Percentiles rank a stretch among this genome's conserved stretches.
These are phyloP conservation scores for Cyberlindnera mississippiensis DNA, from an alignment of 805 yeast species.

Conservation along the genomic window DNA sequence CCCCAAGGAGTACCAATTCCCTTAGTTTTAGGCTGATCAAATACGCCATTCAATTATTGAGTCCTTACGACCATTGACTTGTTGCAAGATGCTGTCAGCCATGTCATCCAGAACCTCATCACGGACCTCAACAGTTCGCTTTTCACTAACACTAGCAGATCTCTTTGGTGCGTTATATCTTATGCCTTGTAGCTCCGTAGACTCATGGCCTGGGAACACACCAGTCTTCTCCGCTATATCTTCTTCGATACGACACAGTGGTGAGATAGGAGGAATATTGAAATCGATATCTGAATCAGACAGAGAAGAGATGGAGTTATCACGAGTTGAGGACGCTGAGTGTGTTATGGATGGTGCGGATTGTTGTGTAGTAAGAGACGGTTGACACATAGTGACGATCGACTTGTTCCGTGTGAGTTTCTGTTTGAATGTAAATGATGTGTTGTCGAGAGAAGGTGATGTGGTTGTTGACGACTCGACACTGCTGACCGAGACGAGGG, in stretches of 20 bases:
- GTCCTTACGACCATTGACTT: constrained; percentile 13
- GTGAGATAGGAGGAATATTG: constrained; percentile 11
- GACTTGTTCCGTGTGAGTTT: constrained; percentile 10
- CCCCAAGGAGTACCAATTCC: neutral
- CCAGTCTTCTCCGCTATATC: constrained; percentile 14
- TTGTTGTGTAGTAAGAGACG: constrained; percentile 3
- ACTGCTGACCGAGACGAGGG: constrained; percentile 9
- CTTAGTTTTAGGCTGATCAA: constrained; percentile 2
- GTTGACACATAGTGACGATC: constrained; percentile 1
- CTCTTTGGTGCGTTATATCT: constrained; percentile 8
- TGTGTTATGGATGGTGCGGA: neutral
- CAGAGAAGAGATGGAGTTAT: constrained; percentile 24
- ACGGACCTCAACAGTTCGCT: constrained; percentile 8
- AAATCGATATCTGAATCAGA: constrained; percentile 21
- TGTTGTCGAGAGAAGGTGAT: neutral
- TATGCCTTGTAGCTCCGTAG: constrained; percentile 6
- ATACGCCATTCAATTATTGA: constrained; percentile 23
- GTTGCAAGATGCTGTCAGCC: constrained; percentile 23
- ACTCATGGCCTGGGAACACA: neutral
- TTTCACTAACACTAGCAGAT: constrained; percentile 1
- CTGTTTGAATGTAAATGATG: neutral
- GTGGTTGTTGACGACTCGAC: constrained; percentile 1
- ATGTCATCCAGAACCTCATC: constrained; percentile 23
- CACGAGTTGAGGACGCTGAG: constrained; percentile 18
- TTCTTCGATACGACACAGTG: constrained; percentile 25